Conservation (phyloP, 805 yeast genomes). For the Ogataea philodendri region DNA sequence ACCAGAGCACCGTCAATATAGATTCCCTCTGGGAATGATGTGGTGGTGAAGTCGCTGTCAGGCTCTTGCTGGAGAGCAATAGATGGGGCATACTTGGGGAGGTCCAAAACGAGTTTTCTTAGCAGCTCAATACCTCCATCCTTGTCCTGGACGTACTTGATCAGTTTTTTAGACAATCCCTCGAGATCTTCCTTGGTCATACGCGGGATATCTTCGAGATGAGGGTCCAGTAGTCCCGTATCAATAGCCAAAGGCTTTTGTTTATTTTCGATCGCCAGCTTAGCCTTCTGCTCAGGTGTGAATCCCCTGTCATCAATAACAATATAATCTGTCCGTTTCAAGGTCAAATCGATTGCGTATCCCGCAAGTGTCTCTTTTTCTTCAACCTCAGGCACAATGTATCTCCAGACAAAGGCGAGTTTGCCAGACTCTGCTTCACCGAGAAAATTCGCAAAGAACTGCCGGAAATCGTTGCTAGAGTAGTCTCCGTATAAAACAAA, state of each 20-base stretch:
- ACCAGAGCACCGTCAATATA: conserved; percentile 70
- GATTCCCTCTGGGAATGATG: conserved; percentile 47
- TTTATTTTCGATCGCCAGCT: conserved; percentile 24
- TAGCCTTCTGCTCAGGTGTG: conserved; percentile 28
- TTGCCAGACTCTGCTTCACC: conserved; percentile 63
- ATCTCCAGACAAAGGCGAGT: conserved; percentile 73
- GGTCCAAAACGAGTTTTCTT: conserved; percentile 42
- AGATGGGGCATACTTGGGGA: conserved; percentile 52
- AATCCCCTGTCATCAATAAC: conserved; percentile 60
- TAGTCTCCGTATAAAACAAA: conserved; percentile 69
- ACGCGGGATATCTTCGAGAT: conserved; percentile 32
- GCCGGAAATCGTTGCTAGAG: conserved; percentile 45
- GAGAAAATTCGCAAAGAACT: conserved; percentile 57
- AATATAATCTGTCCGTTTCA: conserved; percentile 65
- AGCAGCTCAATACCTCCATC: conserved; percentile 39
- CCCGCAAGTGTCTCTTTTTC: conserved; percentile 45
- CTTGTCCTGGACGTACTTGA: conserved; percentile 38
- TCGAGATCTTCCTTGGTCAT: conserved; percentile 35
- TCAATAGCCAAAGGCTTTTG: neutral
- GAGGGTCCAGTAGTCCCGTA: conserved; percentile 21
- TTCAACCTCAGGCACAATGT: conserved; percentile 41
- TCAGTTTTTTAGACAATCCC: conserved; percentile 40
- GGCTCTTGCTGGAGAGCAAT: conserved; percentile 30
- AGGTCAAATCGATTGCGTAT: conserved; percentile 62
- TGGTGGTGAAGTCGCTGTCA: conserved; percentile 5